A percentile compares a stretch with the other conserved stretches of the same genome.
phyloP scores from a whole-genome alignment of 225 moss, liverwort and hornwort species.

The Physcomitrium patens region DNA sequence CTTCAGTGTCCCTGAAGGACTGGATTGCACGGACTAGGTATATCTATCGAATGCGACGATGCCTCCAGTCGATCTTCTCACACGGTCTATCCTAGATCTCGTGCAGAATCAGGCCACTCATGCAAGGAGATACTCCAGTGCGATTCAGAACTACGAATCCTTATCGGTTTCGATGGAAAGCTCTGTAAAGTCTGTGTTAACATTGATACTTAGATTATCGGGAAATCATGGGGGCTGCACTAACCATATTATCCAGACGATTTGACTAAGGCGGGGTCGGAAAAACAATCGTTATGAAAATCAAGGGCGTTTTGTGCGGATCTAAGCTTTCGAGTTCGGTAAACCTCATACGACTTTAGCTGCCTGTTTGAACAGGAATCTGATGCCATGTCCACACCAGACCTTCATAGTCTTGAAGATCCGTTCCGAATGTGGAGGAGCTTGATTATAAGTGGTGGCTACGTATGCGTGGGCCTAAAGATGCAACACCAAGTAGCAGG shows the following conservation, averaged over 20 bases:
- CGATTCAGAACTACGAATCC: background rate
- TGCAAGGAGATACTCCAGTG: background rate
- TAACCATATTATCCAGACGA: background rate
- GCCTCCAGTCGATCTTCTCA: background rate
- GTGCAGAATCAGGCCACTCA: constrained; percentile 18
- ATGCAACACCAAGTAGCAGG: too few species aligned
- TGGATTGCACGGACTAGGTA: background rate
- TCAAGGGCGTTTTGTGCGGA: background rate
- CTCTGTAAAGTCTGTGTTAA: constrained; percentile 1
- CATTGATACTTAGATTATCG: background rate
- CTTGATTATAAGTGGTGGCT: too few species aligned
- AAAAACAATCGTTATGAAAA: background rate
- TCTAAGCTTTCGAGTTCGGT: background rate
- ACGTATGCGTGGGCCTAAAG: too few species aligned
- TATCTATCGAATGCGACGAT: background rate
- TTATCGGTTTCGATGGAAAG: background rate
- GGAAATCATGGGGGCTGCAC: background rate
- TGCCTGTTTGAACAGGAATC: background rate
- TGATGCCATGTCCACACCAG: too few species aligned
- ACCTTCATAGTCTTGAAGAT: background rate
- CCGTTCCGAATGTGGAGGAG: background rate
- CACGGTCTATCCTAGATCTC: background rate
- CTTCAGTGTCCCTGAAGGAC: too few species aligned
- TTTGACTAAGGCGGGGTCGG: background rate
- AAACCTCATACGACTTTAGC: background rate